These are phyloP conservation scores for Phytophthora litchii DNA, from an alignment of 352 stramenopile species.

Conservation along the genomic window DNA sequence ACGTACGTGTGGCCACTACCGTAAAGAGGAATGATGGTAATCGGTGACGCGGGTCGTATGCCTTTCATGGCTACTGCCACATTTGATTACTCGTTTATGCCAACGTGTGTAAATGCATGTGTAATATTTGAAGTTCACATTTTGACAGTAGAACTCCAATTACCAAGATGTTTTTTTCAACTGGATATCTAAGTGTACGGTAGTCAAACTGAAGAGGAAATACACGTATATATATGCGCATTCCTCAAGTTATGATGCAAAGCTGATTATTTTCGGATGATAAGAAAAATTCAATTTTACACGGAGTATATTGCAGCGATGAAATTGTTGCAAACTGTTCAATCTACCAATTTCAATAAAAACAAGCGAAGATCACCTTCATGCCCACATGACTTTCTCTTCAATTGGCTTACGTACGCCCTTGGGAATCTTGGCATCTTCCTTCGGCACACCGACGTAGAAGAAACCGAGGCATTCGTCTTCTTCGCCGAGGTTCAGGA, in stretches of 20 bases:
- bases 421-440: slow-evolving; percentile 47
- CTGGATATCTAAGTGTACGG: too few relatives aligned
- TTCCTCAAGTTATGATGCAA: too few relatives aligned
- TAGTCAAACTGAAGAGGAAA: too few relatives aligned
- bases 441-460: slow-evolving; percentile 79
- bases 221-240: too few relatives aligned
- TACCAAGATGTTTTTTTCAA: too few relatives aligned
- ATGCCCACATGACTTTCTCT: slow-evolving; percentile 74
- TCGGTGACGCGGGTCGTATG: slow-evolving; percentile 12
- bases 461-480: slow-evolving; percentile 87
- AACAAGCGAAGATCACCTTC: slow-evolving; percentile 1
- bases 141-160: too few relatives aligned
- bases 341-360: slow-evolving; percentile 6
- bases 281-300: too few relatives aligned
- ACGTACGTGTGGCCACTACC: slow-evolving; percentile 4
- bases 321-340: too few relatives aligned
- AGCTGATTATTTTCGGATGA: too few relatives aligned
- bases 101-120: too few relatives aligned
- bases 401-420: slow-evolving; percentile 69
- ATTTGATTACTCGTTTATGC: slow-evolving; percentile 21
- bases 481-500: slow-evolving; percentile 63
- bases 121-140: too few relatives aligned
- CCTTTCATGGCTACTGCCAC: slow-evolving; percentile 15
- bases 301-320: too few relatives aligned
- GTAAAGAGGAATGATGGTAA: slow-evolving; percentile 27